Evolutionary conservation across 2,329 filamentous ascomycete species (phyloP).

Genomic region (Aspergillus puulaauensis): DNA sequence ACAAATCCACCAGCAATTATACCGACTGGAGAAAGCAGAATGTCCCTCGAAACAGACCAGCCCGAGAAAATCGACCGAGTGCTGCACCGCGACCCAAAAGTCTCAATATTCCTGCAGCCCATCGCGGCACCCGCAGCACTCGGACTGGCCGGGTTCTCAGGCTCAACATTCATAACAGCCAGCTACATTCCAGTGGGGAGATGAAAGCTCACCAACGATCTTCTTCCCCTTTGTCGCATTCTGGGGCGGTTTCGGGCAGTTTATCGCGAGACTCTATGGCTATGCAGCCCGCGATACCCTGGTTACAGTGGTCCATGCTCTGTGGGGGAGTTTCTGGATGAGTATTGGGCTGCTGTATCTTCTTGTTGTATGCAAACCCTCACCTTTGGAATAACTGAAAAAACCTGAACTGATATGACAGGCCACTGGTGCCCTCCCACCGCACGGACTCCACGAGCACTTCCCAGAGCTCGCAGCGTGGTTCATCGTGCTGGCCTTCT

Average conservation of each 20-base stretch:
- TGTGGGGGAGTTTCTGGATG: constrained; percentile 5
- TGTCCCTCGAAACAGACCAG: background rate
- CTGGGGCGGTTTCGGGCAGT: background rate
- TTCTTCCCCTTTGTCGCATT: constrained; percentile 3
- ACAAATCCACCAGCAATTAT: too few species aligned
- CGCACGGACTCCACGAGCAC: background rate
- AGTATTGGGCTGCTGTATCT: constrained; percentile 4
- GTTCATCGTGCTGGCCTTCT: background rate
- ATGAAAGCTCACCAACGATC: background rate
- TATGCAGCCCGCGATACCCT: background rate
- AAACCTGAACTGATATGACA: background rate
- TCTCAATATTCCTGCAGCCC: constrained; percentile 1
- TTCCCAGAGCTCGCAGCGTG: background rate
- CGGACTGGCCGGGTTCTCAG: background rate
- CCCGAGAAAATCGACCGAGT: background rate
- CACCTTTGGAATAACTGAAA: background rate
- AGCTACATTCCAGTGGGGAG: background rate
- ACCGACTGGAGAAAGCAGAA: background rate
- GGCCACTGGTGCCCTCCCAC: background rate
- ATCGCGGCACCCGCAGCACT: constrained; percentile 1
- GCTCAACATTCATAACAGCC: constrained; percentile 1
- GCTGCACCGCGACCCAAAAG: background rate
- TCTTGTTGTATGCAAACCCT: background rate
- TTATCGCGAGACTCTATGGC: background rate
- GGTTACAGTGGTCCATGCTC: background rate